Base-by-base conservation (phyloP, 257 asterid species). In the Fraxinus cuspidata region DNA sequence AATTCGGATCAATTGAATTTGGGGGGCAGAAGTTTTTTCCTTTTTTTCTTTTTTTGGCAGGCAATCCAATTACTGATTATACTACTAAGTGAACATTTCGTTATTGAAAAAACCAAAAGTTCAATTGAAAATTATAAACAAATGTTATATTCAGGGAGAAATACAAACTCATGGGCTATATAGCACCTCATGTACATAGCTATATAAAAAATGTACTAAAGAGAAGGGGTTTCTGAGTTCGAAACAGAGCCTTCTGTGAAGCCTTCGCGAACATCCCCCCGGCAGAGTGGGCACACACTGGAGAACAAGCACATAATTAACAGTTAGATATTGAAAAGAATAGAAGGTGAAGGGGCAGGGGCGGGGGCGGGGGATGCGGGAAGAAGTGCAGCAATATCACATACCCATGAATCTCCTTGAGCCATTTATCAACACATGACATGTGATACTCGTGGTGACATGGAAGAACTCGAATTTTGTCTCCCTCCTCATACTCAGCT, bases 271-370 rank as follows among this genome's bases (percentile, higher is more conserved):
- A 94, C 97, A 78, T 94, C 97, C 82, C 93, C 93, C 34, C 98
- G 89, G 86, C 98, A 94, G 72, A 94, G 92, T 31, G 98, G 98
- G 88, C 97, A 94, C 74, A 92, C 96, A 74, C 98, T 94, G 86
- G 58, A 86, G 82, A 74, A 77, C 71, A 71, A 74, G 51, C 77
- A 60, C 51, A 75, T 77, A 76, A 58, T 58, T 21, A 58, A 58
- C 31, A 21, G 66, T 58, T 8, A 58, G 28, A 2, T 7, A n/a
- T 56, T 23, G 29, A 21, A 58, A 23, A n/a, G 27, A 10, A 58
- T n/a, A 58, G 31, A 58, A 21, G 28, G 66, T 2, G 31, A n/a
- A 42, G 9, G 23, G 5, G 28, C 13, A 71, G 21, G 12, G 23
- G 27, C 1, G 23, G 27, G 60, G 66, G 12, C 21, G 65, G 29